Base-by-base conservation (phyloP, 1,284 basidiomycete genomes). In the Ceratobasidium sp. region DNA sequence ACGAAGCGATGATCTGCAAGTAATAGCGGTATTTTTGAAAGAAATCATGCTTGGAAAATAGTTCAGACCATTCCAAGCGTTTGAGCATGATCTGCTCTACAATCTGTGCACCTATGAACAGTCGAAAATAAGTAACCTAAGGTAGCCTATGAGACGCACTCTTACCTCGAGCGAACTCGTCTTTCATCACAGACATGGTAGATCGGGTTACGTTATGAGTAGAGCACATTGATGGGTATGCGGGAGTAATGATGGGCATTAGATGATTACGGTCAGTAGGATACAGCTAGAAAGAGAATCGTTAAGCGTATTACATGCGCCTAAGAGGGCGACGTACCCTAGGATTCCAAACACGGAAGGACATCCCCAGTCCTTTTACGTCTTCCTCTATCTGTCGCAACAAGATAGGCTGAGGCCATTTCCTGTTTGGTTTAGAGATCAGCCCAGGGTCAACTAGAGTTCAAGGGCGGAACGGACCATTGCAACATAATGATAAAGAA, bases 221-320 rank as follows among this genome's bases (percentile, higher is more conserved):
- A 46, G 97, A 93, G 85, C 97, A 99, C 97, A 99, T 99, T n/a
- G 97, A 95, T 55, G 98, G 98, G 86, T 99, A 99, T 28, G 98
- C 97, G 4, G 98, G 98, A 0, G 98, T 99, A 83, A 99, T 99
- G 84, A 99, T 99, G n/a, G 98, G 98, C 98, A 99, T 99, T 79
- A 96, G 91, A 86, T 99, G 98, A 49, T 94, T 90, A 80, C 95
- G 91, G 86, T 99, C 98, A 80, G 92, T 91, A 1, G 97, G 95
- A 86, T 99, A 99, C 72, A 99, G 87, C 94, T 97, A 81, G n/a
- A n/a, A 1, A 42, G 10, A 63, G 9, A 39, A 51, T 42, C 20
- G 26, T 15, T 75, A 10, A 51, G 53, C 64, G 44, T 13, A 33
- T 23, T 28, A 39, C 44, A 60, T 6, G 58, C 13, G 61, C 39